These are phyloP conservation scores for Sarocladium strictum DNA, from an alignment of 2,329 filamentous ascomycete species.

Conservation along the genomic window DNA sequence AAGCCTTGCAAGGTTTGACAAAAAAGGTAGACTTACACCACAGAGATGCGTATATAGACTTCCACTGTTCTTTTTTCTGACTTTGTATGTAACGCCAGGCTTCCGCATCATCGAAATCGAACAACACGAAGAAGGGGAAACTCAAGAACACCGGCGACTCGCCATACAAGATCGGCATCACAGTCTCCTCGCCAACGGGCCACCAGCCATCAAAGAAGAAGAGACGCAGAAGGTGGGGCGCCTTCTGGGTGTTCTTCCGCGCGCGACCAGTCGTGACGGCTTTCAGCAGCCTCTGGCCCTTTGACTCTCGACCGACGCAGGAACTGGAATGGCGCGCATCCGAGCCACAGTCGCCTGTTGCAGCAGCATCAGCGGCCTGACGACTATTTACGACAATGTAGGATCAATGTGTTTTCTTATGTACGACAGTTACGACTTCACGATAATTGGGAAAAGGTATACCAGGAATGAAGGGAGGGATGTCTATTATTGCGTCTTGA, in stretches of 20 bases:
- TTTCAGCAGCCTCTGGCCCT: not conserved
- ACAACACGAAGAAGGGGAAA: not conserved
- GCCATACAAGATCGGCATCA: not conserved
- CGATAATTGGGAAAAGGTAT: not conserved
- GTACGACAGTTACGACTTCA: constrained; percentile 1
- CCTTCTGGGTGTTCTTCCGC: not conserved
- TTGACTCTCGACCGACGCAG: not conserved
- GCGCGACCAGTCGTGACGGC: not conserved
- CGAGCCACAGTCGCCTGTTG: not conserved
- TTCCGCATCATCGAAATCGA: not conserved
- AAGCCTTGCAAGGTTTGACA: constrained; percentile 9
- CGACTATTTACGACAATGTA: not conserved
- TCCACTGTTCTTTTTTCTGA: not conserved
- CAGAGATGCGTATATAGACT: not conserved
- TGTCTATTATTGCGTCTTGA: constrained; percentile 3
- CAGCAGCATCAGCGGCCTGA: not conserved
- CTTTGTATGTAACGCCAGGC: too few relatives aligned
- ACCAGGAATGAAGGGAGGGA: not conserved
- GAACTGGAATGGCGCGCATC: not conserved
- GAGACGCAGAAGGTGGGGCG: constrained; percentile 2
- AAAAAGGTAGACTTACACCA: constrained; percentile 1
- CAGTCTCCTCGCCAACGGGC: not conserved
- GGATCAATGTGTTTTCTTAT: not conserved
- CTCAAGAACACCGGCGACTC: not conserved
- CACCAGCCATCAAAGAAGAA: not conserved